Conservation (phyloP, 1,284 basidiomycete species). For the Cryptococcus sp. region DNA sequence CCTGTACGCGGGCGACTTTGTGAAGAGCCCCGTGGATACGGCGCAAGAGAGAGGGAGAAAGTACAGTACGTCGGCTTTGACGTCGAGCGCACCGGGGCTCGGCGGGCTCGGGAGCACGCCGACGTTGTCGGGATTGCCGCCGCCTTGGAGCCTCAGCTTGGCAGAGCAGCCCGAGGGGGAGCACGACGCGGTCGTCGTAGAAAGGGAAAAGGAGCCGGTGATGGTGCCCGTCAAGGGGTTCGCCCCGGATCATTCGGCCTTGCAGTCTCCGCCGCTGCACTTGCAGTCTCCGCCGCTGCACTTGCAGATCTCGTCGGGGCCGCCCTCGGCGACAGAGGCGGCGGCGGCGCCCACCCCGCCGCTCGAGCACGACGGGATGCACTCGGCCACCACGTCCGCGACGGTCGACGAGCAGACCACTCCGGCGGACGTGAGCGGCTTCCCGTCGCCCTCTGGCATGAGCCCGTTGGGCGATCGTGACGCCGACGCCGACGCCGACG, state of each 20-base stretch:
- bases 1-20: slow-evolving; percentile 38
- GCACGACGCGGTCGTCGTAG: neutral
- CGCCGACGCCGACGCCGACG: slow-evolving; percentile 7
- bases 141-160: slow-evolving; percentile 12
- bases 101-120: neutral
- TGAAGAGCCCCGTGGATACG: slow-evolving; percentile 36
- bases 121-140: slow-evolving; percentile 20
- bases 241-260: too few relatives aligned
- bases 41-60: slow-evolving; percentile 24
- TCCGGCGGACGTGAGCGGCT: slow-evolving; percentile 29
- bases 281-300: too few relatives aligned
- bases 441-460: slow-evolving; percentile 31
- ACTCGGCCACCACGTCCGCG: slow-evolving; percentile 37
- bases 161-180: slow-evolving; percentile 4
- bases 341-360: slow-evolving; percentile 14
- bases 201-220: neutral
- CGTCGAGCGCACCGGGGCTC: slow-evolving; percentile 28
- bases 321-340: too few relatives aligned
- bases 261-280: too few relatives aligned
- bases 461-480: slow-evolving; percentile 10
- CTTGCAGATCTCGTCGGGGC: neutral
- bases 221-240: neutral
- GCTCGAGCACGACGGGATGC: slow-evolving; percentile 25
- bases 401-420: slow-evolving; percentile 42
- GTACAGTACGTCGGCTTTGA: slow-evolving; percentile 32